Evolutionary conservation across 208 protist genomes (phyloP).

Genomic region (Crithidia acanthocephali): DNA sequence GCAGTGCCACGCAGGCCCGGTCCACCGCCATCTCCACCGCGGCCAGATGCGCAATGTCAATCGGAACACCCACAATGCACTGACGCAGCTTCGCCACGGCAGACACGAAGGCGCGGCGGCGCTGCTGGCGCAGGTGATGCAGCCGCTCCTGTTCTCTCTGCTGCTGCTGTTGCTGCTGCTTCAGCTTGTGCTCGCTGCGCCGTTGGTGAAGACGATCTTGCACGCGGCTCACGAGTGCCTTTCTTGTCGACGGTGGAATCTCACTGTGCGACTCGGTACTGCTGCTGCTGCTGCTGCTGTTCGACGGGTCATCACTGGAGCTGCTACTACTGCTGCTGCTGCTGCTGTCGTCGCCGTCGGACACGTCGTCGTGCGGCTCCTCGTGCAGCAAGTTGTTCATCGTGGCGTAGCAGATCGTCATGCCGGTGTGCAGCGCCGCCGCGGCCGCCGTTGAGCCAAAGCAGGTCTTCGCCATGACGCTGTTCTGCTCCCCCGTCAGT

Average conservation of each 20-base stretch:
- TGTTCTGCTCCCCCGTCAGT: slow-evolving; percentile 10
- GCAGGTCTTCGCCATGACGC: slow-evolving; percentile 20
- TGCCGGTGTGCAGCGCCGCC: slow-evolving; percentile 28
- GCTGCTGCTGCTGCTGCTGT: neutral
- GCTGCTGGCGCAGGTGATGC: slow-evolving; percentile 17
- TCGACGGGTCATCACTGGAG: too few species aligned
- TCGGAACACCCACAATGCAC: slow-evolving; percentile 23
- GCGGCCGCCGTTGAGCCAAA: slow-evolving; percentile 28
- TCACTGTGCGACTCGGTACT: neutral
- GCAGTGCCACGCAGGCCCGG: slow-evolving; percentile 16
- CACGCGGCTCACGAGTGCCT: neutral
- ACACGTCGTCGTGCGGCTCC: slow-evolving; percentile 2
- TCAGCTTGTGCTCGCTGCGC: neutral
- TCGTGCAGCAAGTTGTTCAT: slow-evolving; percentile 23
- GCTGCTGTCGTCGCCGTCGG: slow-evolving; percentile 9
- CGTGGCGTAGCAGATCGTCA: slow-evolving; percentile 29
- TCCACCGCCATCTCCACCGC: slow-evolving; percentile 34
- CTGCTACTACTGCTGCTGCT: slow-evolving; percentile 13
- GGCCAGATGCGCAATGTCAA: slow-evolving; percentile 28
- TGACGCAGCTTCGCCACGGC: slow-evolving; percentile 38
- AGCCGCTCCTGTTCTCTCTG: slow-evolving; percentile 12
- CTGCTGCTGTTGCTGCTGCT: slow-evolving; percentile 1
- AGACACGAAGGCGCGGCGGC: slow-evolving; percentile 28
- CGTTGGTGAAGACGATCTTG: neutral
- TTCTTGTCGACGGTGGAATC: neutral